Conservation (phyloP, 768 basidiomycete species). For the Mycena latifolia region DNA sequence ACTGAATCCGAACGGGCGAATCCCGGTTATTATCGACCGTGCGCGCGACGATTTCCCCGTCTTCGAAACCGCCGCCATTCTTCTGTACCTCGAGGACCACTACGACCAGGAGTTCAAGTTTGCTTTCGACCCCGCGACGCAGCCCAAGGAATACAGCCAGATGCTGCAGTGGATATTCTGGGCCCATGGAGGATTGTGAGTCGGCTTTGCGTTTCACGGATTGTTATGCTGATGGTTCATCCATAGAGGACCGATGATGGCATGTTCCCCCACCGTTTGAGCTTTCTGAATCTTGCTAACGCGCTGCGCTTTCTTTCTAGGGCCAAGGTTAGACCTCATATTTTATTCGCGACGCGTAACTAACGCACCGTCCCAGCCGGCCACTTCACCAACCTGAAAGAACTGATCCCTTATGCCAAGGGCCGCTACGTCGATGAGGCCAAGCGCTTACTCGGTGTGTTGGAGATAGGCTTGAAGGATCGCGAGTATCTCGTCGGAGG, state of each 20-base stretch:
- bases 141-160: conserved; percentile 51
- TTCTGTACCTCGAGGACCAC: conserved; percentile 54
- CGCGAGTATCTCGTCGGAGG: too few relatives aligned
- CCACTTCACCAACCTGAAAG: conserved; percentile 18
- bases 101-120: conserved; percentile 59
- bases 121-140: conserved; percentile 48
- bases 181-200: conserved; percentile 39
- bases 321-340: conserved; percentile 7
- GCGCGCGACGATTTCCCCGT: conserved; percentile 47
- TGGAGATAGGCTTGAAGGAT: too few relatives aligned
- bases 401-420: conserved; percentile 27
- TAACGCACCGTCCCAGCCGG: conserved; percentile 16
- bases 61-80: conserved; percentile 60
- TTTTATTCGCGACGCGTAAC: background rate
- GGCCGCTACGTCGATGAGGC: conserved; percentile 61
- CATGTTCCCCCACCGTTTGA: background rate
- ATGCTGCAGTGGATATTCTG: conserved; percentile 64
- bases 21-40: conserved; percentile 50
- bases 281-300: background rate
- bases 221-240: background rate
- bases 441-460: too few relatives aligned
- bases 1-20: conserved; percentile 56
- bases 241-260: conserved; percentile 36
- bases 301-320: background rate
- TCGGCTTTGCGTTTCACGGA: background rate